Conservation (phyloP, 2,329 filamentous ascomycete genomes). For the Trichoderma polysporum region DNA sequence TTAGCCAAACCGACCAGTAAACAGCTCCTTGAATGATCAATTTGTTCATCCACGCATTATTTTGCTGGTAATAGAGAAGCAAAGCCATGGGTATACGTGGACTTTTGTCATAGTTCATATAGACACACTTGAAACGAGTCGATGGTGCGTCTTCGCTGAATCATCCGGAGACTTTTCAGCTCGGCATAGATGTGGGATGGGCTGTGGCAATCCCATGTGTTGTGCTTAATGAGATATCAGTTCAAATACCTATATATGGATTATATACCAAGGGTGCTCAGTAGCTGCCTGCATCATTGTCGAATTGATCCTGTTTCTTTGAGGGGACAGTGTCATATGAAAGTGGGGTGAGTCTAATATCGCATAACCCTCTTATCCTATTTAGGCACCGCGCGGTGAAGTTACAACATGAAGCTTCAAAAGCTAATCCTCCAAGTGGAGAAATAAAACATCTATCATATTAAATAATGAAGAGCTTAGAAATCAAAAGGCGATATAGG, state of each 20-base stretch:
- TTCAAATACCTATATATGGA: too few relatives aligned
- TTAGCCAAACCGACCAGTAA: neutral
- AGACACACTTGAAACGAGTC: neutral
- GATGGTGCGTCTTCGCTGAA: neutral
- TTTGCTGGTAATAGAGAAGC: too few relatives aligned
- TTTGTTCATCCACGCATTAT: too few relatives aligned
- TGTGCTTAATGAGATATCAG: neutral
- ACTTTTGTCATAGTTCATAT: neutral
- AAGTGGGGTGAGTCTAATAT: neutral
- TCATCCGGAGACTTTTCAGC: neutral
- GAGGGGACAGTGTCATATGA: neutral
- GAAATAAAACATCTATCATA: neutral
- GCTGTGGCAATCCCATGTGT: neutral
- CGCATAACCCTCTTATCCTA: neutral
- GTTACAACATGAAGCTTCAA: neutral
- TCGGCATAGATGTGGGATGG: neutral
- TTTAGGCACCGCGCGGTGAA: conserved; percentile 13
- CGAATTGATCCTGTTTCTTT: too few relatives aligned
- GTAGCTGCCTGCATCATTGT: too few relatives aligned
- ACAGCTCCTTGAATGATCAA: neutral
- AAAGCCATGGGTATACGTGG: too few relatives aligned
- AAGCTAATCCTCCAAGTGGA: neutral
- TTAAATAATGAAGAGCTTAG: neutral
- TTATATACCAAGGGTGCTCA: too few relatives aligned
- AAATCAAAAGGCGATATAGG: neutral